phyloP scores from a whole-genome alignment of 441 rosid species.

The Adansonia madagascariensis region DNA sequence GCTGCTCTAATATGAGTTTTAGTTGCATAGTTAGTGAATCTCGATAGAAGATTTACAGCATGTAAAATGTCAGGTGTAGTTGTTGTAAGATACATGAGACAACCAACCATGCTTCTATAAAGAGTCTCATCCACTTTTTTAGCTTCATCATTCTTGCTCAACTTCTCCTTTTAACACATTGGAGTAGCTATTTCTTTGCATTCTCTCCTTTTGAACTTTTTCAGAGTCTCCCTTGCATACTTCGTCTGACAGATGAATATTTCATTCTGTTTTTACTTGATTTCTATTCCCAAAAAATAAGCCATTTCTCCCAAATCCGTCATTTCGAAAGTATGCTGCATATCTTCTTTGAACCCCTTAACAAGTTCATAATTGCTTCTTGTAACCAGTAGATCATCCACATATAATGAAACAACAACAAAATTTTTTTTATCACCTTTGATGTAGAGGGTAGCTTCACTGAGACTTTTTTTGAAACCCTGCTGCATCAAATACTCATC shows the following conservation, averaged over 20 bases:
- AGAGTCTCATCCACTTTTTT: not conserved
- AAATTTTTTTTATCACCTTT: too few relatives aligned
- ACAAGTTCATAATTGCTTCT: not conserved
- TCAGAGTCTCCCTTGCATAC: not conserved
- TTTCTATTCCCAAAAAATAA: not conserved
- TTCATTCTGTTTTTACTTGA: not conserved
- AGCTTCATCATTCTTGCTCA: not conserved
- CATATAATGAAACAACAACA: not conserved
- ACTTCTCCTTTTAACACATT: not conserved
- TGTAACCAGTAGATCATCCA: not conserved
- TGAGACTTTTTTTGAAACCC: not conserved
- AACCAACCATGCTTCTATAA: not conserved
- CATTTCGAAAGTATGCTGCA: not conserved
- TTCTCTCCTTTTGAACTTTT: not conserved
- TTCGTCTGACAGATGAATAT: not conserved
- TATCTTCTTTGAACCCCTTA: not conserved
- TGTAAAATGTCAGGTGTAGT: not conserved
- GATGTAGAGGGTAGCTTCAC: too few relatives aligned
- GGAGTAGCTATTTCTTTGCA: not conserved
- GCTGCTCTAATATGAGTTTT: too few relatives aligned
- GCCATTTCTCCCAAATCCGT: not conserved
- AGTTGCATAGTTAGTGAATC: not conserved
- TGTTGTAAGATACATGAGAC: not conserved
- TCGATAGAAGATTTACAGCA: not conserved
- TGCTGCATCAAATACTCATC: not conserved